Percentiles rank a stretch among this genome's conserved stretches.
Conservation (phyloP, 345 rosid species). For the Eucalyptus erythrocorys region DNA sequence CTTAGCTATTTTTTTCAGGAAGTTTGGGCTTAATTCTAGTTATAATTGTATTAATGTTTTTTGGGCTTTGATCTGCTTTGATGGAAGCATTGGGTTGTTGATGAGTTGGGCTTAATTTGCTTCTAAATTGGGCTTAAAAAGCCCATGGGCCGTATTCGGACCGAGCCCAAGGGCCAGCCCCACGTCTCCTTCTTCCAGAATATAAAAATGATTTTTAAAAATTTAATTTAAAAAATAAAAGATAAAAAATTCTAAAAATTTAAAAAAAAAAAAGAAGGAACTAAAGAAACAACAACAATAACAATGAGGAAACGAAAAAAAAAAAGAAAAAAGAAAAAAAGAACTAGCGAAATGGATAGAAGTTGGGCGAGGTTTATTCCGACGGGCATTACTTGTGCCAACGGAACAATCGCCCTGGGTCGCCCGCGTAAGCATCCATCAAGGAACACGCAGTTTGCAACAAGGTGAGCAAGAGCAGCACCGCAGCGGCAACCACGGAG, state of each 20-base stretch:
- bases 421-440: not conserved
- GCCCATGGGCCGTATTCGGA: not conserved
- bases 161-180: not conserved
- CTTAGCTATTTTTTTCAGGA: not conserved
- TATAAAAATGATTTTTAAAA: too few species aligned
- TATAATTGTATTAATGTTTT: too few species aligned
- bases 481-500: not conserved
- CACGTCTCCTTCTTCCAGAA: not conserved
- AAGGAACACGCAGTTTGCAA: not conserved
- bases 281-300: too few species aligned
- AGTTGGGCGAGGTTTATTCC: not conserved
- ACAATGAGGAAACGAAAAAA: too few species aligned
- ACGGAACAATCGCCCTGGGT: not conserved
- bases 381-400: not conserved
- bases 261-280: too few species aligned
- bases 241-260: too few species aligned
- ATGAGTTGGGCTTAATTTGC: not conserved
- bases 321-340: not conserved
- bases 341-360: not conserved
- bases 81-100: not conserved
- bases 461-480: not conserved
- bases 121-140: not conserved
- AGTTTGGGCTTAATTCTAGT: not conserved
- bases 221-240: too few species aligned
- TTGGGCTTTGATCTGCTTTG: not conserved